A percentile compares a stretch with the other conserved stretches of the same genome.
These are phyloP conservation scores for Saccharomyces hybrid DNA, from an alignment of 1,139 yeast genomes.

Conservation along the genomic window DNA sequence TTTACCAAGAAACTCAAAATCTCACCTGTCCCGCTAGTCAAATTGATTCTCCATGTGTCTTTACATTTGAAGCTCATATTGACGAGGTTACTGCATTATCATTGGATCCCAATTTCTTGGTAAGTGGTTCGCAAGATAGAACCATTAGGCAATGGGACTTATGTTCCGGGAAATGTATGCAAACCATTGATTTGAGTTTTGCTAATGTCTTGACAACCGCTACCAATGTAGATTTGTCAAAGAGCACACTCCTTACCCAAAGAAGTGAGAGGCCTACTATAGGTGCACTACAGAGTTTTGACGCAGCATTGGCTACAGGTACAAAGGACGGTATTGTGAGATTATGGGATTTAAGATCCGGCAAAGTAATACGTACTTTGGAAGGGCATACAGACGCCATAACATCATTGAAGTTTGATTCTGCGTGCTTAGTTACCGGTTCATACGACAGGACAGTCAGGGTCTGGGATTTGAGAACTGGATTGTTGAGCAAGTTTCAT, in stretches of 20 bases:
- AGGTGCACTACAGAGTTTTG: slow-evolving; percentile 42
- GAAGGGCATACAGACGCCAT: slow-evolving; percentile 68
- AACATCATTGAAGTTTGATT: slow-evolving; percentile 63
- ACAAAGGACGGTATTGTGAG: slow-evolving; percentile 69
- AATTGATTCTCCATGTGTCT: slow-evolving; percentile 31
- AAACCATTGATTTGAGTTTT: slow-evolving; percentile 29
- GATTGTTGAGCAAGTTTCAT: slow-evolving; percentile 52
- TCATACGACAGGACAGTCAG: slow-evolving; percentile 57
- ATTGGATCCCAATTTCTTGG: slow-evolving; percentile 50
- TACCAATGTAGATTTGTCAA: slow-evolving; percentile 9
- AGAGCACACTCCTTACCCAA: slow-evolving; percentile 9
- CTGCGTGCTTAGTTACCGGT: slow-evolving; percentile 54
- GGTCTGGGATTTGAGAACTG: slow-evolving; percentile 68
- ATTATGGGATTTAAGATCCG: slow-evolving; percentile 68
- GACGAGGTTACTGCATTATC: slow-evolving; percentile 58
- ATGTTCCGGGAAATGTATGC: slow-evolving; percentile 53
- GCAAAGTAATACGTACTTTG: slow-evolving; percentile 57
- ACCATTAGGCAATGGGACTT: slow-evolving; percentile 78
- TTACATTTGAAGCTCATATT: slow-evolving; percentile 53
- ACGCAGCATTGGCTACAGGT: slow-evolving; percentile 70
- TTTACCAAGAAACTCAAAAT: slow-evolving; percentile 24
- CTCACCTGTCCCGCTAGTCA: slow-evolving; percentile 19
- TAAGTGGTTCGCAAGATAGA: slow-evolving; percentile 92
- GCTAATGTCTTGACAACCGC: slow-evolving; percentile 7
- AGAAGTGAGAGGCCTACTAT: slow-evolving; percentile 15